Percentiles rank a stretch among this genome's conserved stretches.
phyloP scores from a whole-genome alignment of 2,329 filamentous ascomycete species.

The Trichophyton benhamiae region DNA sequence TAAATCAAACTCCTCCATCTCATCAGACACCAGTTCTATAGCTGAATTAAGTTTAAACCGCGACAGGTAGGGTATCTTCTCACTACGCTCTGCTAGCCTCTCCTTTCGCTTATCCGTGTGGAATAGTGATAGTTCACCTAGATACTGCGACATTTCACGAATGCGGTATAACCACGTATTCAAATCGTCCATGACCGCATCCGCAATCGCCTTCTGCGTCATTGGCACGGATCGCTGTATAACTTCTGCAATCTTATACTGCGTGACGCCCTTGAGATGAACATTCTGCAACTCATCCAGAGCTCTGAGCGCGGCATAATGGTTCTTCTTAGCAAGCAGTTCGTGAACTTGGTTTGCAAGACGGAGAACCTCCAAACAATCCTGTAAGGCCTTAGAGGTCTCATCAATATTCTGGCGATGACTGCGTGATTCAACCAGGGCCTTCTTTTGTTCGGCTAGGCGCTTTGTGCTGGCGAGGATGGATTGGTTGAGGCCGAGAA shows the following conservation, averaged over 20 bases:
- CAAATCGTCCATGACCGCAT: slow-evolving; percentile 91
- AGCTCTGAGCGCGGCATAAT: slow-evolving; percentile 87
- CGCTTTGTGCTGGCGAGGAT: slow-evolving; percentile 93
- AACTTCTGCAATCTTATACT: slow-evolving; percentile 87
- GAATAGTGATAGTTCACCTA: slow-evolving; percentile 93
- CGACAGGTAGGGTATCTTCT: slow-evolving; percentile 59
- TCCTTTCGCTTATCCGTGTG: slow-evolving; percentile 80
- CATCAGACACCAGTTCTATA: slow-evolving; percentile 88
- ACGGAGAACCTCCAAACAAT: slow-evolving; percentile 81
- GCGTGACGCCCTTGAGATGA: slow-evolving; percentile 83
- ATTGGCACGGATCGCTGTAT: slow-evolving; percentile 92
- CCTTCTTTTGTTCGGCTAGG: slow-evolving; percentile 86
- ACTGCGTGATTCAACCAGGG: slow-evolving; percentile 78
- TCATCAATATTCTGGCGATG: slow-evolving; percentile 95
- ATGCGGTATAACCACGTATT: slow-evolving; percentile 96
- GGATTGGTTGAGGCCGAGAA: slow-evolving; percentile 81
- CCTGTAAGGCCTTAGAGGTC: slow-evolving; percentile 72
- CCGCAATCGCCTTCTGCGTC: slow-evolving; percentile 83
- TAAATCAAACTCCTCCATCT: slow-evolving; percentile 89
- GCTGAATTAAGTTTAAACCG: slow-evolving; percentile 91
- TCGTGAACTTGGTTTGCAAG: slow-evolving; percentile 93
- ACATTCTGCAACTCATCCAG: slow-evolving; percentile 94
- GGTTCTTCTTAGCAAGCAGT: slow-evolving; percentile 79
- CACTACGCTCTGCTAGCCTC: slow-evolving; percentile 69
- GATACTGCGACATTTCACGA: slow-evolving; percentile 86